These are phyloP conservation scores for Albophoma yamanashiensis DNA, from an alignment of 2,329 filamentous ascomycete species.

Conservation along the genomic window DNA sequence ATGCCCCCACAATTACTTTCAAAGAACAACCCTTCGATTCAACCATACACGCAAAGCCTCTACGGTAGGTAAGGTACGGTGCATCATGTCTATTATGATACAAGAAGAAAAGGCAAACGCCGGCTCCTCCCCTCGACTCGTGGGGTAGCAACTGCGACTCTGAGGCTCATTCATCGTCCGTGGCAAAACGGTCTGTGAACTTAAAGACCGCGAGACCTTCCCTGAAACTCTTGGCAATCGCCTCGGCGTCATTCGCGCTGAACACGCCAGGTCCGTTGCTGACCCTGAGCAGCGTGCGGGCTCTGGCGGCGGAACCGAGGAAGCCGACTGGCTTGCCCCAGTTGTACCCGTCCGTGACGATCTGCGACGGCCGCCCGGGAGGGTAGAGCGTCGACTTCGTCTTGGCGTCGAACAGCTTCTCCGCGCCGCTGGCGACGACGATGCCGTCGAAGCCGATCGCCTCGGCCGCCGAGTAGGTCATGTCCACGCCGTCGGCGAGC, in stretches of 20 bases:
- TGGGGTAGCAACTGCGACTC: background rate
- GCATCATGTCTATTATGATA: background rate
- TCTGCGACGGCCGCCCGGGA: conserved; percentile 49
- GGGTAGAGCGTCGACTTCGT: conserved; percentile 48
- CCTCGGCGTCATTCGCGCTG: conserved; percentile 17
- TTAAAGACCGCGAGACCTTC: conserved; percentile 53
- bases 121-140: background rate
- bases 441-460: conserved; percentile 53
- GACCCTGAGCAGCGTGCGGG: conserved; percentile 33
- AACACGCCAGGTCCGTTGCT: conserved; percentile 30
- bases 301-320: conserved; percentile 32
- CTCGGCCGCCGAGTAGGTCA: conserved; percentile 55
- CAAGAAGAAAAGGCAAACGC: background rate
- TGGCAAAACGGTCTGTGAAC: conserved; percentile 52
- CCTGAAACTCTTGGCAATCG: conserved; percentile 35
- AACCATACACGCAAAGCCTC: no score
- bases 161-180: conserved; percentile 28
- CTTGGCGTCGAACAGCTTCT: conserved; percentile 35
- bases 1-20: no score
- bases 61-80: background rate
- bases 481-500: conserved; percentile 41
- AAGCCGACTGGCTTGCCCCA: conserved; percentile 62
- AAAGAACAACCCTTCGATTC: background rate
- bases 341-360: conserved; percentile 50
- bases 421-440: conserved; percentile 45